A percentile compares a stretch with the other conserved stretches of the same genome.
phyloP scores from a whole-genome alignment of 192 early-diverging fungal species.

The Backusella circina region DNA sequence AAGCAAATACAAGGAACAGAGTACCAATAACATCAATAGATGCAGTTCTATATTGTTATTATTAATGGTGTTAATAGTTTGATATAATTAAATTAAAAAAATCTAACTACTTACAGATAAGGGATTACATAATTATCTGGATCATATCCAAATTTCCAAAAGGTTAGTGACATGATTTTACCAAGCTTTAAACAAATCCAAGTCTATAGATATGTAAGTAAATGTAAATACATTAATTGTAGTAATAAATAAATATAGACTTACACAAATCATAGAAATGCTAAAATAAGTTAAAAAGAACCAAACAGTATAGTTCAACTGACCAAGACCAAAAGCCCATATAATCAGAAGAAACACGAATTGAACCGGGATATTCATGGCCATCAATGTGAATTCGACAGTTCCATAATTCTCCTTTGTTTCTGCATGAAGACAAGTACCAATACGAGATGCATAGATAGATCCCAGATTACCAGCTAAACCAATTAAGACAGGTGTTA shows the following conservation, averaged over 20 bases:
- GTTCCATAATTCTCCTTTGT: constrained; percentile 36
- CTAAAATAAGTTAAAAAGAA: constrained; percentile 50
- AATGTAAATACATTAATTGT: neutral
- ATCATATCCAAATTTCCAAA: constrained; percentile 66
- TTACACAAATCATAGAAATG: constrained; percentile 50
- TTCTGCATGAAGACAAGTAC: constrained; percentile 61
- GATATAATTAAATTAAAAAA: neutral
- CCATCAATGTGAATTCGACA: constrained; percentile 54
- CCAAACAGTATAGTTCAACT: constrained; percentile 31
- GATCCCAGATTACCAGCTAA: constrained; percentile 73
- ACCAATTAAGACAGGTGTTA: constrained; percentile 68
- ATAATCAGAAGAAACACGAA: constrained; percentile 50
- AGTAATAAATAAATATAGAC: constrained; percentile 1
- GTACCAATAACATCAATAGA: constrained; percentile 68
- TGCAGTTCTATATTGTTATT: constrained; percentile 55
- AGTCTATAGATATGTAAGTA: constrained; percentile 17
- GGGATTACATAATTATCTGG: constrained; percentile 69
- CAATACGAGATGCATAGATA: constrained; percentile 71
- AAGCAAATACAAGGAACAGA: constrained; percentile 44
- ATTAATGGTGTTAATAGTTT: constrained; percentile 2
- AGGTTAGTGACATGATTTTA: constrained; percentile 43
- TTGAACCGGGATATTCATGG: constrained; percentile 68
- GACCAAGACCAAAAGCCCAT: constrained; percentile 41
- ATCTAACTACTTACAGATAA: constrained; percentile 43
- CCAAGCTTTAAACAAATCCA: constrained; percentile 51